Evolutionary conservation across 163 green algal genomes (phyloP).

Genomic region (Scenedesmus sp.): DNA sequence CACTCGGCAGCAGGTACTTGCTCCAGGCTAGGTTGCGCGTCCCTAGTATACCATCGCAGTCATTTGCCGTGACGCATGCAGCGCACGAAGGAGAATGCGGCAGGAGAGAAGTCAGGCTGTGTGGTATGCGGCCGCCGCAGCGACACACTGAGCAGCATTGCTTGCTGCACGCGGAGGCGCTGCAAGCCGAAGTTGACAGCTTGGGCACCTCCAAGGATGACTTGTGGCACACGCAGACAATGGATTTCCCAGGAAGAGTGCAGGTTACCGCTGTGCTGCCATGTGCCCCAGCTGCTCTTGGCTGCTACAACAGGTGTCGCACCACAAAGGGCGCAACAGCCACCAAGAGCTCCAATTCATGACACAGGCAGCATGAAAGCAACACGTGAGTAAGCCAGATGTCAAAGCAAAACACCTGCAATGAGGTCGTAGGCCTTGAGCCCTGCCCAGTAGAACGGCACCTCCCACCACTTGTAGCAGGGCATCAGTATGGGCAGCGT

Average conservation of each 20-base stretch:
- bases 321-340: background rate
- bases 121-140: constrained; percentile 73
- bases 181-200: no score
- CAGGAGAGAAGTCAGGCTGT: constrained; percentile 77
- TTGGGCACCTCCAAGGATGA: no score
- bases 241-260: no score
- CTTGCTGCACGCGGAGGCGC: no score
- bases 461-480: constrained; percentile 98
- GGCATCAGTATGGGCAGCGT: constrained; percentile 96
- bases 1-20: constrained; percentile 80
- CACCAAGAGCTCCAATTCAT: no score
- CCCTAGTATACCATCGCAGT: constrained; percentile 45
- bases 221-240: no score
- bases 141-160: constrained; percentile 83
- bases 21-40: constrained; percentile 82
- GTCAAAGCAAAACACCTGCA: constrained; percentile 74
- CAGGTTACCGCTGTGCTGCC: no score
- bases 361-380: no score
- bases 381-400: no score
- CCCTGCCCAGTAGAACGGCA: constrained; percentile 97
- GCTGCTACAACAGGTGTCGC: no score
- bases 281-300: no score
- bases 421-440: constrained; percentile 97
- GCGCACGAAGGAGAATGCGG: background rate
- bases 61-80: no score